phyloP scores from a whole-genome alignment of 257 asterid species.

The Solanum neorickii region DNA sequence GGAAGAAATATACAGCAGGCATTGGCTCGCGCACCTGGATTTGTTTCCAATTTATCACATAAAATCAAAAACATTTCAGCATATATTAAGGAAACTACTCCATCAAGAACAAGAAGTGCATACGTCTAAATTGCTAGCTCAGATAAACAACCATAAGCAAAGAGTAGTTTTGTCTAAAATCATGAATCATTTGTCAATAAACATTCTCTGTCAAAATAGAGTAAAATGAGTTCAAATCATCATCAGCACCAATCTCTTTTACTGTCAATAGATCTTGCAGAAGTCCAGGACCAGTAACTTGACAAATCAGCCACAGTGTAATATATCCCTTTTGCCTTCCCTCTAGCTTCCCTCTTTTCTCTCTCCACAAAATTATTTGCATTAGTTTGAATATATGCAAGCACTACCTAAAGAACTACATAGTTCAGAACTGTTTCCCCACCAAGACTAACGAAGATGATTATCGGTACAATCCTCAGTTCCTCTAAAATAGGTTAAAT shows the following conservation, averaged over 20 bases:
- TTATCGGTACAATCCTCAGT: neutral
- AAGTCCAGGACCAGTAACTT: neutral
- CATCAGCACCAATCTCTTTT: neutral
- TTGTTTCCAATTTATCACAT: neutral
- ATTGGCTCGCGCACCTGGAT: conserved; percentile 94
- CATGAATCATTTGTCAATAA: neutral
- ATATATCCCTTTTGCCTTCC: neutral
- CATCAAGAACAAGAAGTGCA: neutral
- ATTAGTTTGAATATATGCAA: neutral
- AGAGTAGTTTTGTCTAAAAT: neutral
- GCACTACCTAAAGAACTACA: neutral
- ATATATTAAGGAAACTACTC: neutral
- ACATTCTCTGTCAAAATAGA: neutral
- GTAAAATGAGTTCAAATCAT: neutral
- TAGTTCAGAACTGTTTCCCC: neutral
- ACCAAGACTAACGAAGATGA: neutral
- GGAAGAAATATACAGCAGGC: conserved; percentile 92
- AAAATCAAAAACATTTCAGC: neutral
- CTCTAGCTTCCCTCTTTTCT: neutral
- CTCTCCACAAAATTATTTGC: neutral
- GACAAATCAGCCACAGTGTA: neutral
- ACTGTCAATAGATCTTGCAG: neutral
- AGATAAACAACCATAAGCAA: neutral
- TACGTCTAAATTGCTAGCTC: neutral
- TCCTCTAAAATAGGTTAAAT: neutral